Evolutionary conservation across 192 early-diverging fungal species (phyloP).

Genomic region (Rhizoclosmatium globosum): DNA sequence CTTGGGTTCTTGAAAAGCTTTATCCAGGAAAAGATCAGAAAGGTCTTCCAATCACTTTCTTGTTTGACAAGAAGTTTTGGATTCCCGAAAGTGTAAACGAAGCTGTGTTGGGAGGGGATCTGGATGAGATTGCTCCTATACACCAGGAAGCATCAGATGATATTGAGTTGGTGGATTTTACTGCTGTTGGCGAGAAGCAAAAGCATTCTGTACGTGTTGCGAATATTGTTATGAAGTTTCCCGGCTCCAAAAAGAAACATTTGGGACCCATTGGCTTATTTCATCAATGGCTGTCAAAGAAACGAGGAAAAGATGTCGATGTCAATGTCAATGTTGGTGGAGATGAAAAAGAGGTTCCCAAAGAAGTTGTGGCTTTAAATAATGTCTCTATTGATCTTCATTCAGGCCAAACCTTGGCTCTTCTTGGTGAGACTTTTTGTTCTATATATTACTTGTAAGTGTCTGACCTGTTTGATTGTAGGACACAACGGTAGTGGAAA

Average conservation of each 20-base stretch:
- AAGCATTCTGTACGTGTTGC: not conserved
- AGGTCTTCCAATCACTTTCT: no score
- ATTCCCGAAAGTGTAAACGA: no score
- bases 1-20: not conserved
- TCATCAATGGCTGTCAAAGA: no score
- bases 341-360: not conserved
- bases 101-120: not conserved
- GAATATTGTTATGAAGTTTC: not conserved
- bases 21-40: no score
- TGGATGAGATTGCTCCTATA: not conserved
- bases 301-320: not conserved
- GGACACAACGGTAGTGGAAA: no score
- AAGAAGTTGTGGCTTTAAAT: not conserved
- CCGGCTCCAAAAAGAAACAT: not conserved
- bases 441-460: conserved; percentile 56
- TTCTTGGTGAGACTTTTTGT: conserved; percentile 67
- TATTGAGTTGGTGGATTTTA: not conserved
- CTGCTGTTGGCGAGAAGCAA: not conserved
- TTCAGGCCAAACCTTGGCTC: conserved; percentile 55
- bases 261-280: no score
- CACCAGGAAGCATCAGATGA: not conserved
- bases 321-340: no score
- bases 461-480: no score
- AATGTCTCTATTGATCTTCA: conserved; percentile 47
- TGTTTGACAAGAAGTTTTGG: no score